A percentile compares a stretch with the other conserved stretches of the same genome.
phyloP scores from a whole-genome alignment of 805 yeast species.

The Kockiozyma suomiensis region DNA sequence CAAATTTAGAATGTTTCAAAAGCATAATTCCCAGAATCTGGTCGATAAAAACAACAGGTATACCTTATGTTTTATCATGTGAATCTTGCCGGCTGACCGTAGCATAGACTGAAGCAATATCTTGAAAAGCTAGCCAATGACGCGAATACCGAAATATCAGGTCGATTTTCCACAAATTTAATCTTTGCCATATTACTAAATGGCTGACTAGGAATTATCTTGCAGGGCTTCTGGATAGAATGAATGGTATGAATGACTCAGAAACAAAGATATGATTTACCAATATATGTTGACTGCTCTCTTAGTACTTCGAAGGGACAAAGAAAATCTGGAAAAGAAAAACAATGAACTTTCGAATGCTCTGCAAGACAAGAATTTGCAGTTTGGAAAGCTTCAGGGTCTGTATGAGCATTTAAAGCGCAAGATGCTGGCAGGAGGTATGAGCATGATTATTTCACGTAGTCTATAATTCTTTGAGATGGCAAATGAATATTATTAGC shows the following conservation, averaged over 20 bases:
- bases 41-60: constrained; percentile 18
- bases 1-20: constrained; percentile 17
- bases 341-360: constrained; percentile 11
- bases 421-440: constrained; percentile 7
- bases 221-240: constrained; percentile 5
- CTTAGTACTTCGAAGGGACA: constrained; percentile 2
- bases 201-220: background rate
- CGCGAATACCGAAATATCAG: constrained; percentile 22
- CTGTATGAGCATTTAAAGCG: constrained; percentile 24
- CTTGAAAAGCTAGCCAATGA: constrained; percentile 12
- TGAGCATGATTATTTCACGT: no score
- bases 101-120: constrained; percentile 7
- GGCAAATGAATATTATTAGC: no score
- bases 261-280: background rate
- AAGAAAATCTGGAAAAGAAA: constrained; percentile 5
- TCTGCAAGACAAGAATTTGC: constrained; percentile 13
- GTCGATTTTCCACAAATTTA: no score
- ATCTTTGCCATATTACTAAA: no score
- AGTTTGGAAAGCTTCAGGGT: constrained; percentile 20
- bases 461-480: no score
- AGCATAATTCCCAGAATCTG: constrained; percentile 8
- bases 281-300: background rate
- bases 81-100: background rate
- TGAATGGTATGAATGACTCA: background rate
- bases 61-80: background rate